Percentiles rank a stretch among this genome's conserved stretches.
These are phyloP conservation scores for Diaporthe citriasiana DNA, from an alignment of 2,329 filamentous ascomycete genomes.

Conservation along the genomic window DNA sequence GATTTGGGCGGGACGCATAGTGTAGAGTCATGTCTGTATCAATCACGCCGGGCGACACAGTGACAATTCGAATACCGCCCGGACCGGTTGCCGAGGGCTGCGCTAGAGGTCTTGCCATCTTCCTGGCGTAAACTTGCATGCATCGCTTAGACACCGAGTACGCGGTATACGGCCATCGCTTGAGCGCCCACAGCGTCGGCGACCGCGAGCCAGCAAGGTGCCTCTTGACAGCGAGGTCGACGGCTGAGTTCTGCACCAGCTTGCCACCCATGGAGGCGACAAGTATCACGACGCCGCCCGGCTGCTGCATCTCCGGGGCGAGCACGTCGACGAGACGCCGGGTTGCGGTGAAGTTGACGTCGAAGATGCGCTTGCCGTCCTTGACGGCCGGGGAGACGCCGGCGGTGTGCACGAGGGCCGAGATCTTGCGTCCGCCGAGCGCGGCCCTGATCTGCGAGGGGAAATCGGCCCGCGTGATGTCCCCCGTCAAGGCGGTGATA, in stretches of 20 bases:
- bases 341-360: conserved; percentile 32
- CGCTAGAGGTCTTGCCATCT: conserved; percentile 15
- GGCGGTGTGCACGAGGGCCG: conserved; percentile 29
- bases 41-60: conserved; percentile 30
- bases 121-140: conserved; percentile 32
- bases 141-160: conserved; percentile 34
- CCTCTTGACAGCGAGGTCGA: conserved; percentile 31
- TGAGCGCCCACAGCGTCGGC: conserved; percentile 36
- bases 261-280: conserved; percentile 16
- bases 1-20: not conserved
- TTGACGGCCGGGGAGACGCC: conserved; percentile 18
- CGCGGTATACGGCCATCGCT: conserved; percentile 24
- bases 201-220: conserved; percentile 18
- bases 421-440: conserved; percentile 29
- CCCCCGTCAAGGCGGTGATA: conserved; percentile 28
- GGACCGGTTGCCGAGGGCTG: conserved; percentile 21
- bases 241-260: conserved; percentile 25
- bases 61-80: conserved; percentile 22
- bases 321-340: conserved; percentile 24
- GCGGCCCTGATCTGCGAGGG: conserved; percentile 8
- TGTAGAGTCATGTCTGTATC: conserved; percentile 23
- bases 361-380: conserved; percentile 32
- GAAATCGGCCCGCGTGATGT: conserved; percentile 23
- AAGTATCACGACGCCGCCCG: conserved; percentile 22
- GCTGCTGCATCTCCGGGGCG: conserved; percentile 19